Percentiles rank a stretch among this genome's conserved stretches.
Conservation (phyloP, 176 grass and related monocot species). For the Stipa capillata region DNA sequence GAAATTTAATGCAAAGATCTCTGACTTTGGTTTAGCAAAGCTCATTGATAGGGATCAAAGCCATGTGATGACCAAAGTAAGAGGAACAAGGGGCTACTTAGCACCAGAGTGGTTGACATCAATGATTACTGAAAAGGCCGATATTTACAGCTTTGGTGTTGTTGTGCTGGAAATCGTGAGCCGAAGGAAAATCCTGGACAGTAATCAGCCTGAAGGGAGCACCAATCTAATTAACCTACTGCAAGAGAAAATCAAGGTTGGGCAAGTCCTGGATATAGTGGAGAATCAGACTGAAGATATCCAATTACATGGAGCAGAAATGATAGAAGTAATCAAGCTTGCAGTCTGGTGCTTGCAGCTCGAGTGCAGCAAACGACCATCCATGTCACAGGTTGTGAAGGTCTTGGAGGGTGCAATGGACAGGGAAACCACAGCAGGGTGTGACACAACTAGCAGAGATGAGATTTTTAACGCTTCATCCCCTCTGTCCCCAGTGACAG, state of each 20-base stretch:
- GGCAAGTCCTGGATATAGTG: slow-evolving; percentile 48
- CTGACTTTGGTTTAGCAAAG: slow-evolving; percentile 80
- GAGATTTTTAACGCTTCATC: slow-evolving; percentile 39
- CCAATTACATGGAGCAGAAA: slow-evolving; percentile 25
- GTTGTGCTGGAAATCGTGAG: slow-evolving; percentile 56
- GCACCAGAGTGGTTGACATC: slow-evolving; percentile 82
- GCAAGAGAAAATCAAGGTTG: slow-evolving; percentile 64
- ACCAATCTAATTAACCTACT: slow-evolving; percentile 47
- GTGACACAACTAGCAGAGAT: slow-evolving; percentile 28
- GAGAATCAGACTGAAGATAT: slow-evolving; percentile 41
- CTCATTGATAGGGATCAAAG: slow-evolving; percentile 81
- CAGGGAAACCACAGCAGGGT: slow-evolving; percentile 29
- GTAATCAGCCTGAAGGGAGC: slow-evolving; percentile 42
- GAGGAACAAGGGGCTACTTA: slow-evolving; percentile 70
- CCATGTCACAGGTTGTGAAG: slow-evolving; percentile 76
- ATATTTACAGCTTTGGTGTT: slow-evolving; percentile 76
- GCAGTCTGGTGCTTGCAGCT: slow-evolving; percentile 70
- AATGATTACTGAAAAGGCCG: slow-evolving; percentile 71
- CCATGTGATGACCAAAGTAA: slow-evolving; percentile 74
- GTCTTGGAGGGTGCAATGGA: slow-evolving; percentile 59
- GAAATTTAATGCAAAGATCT: slow-evolving; percentile 67
- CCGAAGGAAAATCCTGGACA: slow-evolving; percentile 57
- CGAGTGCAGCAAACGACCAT: slow-evolving; percentile 48
- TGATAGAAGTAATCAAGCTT: slow-evolving; percentile 59
- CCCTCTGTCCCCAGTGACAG: slow-evolving; percentile 26